These are phyloP conservation scores for Rhynchospora tenuis DNA, from an alignment of 176 grass and related monocot species.

Conservation along the genomic window DNA sequence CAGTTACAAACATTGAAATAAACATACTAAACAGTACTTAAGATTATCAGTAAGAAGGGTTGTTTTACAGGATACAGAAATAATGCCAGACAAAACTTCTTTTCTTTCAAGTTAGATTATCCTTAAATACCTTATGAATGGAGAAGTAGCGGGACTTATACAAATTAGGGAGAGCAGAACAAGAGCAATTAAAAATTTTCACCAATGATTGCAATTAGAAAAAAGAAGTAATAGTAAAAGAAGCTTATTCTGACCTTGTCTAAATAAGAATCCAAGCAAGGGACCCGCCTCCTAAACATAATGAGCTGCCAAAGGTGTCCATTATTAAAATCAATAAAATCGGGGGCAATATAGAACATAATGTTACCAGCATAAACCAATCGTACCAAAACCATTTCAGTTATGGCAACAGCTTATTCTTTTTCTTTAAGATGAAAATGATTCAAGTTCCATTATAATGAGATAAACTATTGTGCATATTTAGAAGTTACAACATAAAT, in stretches of 20 bases:
- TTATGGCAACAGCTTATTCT: not conserved
- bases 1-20: not conserved
- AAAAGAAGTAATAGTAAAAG: slow-evolving; percentile 1
- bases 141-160: not conserved
- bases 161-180: slow-evolving; percentile 3
- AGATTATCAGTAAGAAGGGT: not conserved
- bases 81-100: not conserved
- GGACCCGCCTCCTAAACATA: slow-evolving; percentile 90
- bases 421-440: not conserved
- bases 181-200: slow-evolving; percentile 15
- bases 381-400: not conserved
- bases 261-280: slow-evolving; percentile 97
- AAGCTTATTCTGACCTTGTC: slow-evolving; percentile 64
- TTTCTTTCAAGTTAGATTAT: not conserved
- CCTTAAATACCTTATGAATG: not conserved
- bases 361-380: not conserved
- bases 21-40: not conserved
- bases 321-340: slow-evolving; percentile 25
- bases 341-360: not conserved
- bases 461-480: not conserved
- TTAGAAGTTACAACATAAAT: not conserved
- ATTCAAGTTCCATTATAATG: not conserved
- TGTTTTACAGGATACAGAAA: not conserved
- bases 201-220: not conserved
- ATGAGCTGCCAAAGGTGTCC: slow-evolving; percentile 69